Evolutionary conservation across 805 yeast species (phyloP).

Genomic region (Candida tibetensis): DNA sequence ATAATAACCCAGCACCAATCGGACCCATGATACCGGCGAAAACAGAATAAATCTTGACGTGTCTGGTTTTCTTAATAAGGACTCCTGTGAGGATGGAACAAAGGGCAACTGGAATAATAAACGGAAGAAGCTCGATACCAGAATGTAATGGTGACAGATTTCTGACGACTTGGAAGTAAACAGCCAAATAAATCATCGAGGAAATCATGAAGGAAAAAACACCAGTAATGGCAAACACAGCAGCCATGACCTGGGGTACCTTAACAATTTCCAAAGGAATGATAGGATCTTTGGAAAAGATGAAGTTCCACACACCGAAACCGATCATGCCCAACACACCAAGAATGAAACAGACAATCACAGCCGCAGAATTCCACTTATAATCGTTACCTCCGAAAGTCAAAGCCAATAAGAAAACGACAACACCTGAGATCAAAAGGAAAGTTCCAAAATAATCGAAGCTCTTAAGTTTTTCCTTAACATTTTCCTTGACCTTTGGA

Average conservation of each 20-base stretch:
- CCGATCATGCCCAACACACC: conserved; percentile 17
- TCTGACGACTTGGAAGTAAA: conserved; percentile 51
- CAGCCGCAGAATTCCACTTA: conserved; percentile 23
- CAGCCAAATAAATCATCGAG: conserved; percentile 29
- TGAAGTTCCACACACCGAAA: conserved; percentile 19
- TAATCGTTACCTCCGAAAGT: conserved; percentile 22
- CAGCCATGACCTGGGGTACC: conserved; percentile 13
- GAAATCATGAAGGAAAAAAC: conserved; percentile 19
- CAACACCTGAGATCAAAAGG: conserved; percentile 19
- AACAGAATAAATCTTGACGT: conserved; percentile 41
- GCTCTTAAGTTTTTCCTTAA: conserved; percentile 14
- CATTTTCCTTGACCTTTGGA: conserved; percentile 13
- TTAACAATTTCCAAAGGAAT: conserved; percentile 16
- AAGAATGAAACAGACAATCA: conserved; percentile 21
- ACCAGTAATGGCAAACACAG: conserved; percentile 13
- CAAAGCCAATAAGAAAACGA: conserved; percentile 21
- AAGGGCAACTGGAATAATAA: conserved; percentile 37
- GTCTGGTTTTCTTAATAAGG: conserved; percentile 33
- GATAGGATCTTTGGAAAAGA: conserved; percentile 16
- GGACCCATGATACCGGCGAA: conserved; percentile 34
- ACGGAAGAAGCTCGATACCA: conserved; percentile 46
- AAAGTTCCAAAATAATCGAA: conserved; percentile 21
- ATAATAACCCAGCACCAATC: conserved; percentile 44
- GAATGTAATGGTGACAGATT: conserved; percentile 41
- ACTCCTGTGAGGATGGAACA: conserved; percentile 39